Base-by-base conservation (phyloP, 1,284 basidiomycete genomes). In the Ustilago curta region DNA sequence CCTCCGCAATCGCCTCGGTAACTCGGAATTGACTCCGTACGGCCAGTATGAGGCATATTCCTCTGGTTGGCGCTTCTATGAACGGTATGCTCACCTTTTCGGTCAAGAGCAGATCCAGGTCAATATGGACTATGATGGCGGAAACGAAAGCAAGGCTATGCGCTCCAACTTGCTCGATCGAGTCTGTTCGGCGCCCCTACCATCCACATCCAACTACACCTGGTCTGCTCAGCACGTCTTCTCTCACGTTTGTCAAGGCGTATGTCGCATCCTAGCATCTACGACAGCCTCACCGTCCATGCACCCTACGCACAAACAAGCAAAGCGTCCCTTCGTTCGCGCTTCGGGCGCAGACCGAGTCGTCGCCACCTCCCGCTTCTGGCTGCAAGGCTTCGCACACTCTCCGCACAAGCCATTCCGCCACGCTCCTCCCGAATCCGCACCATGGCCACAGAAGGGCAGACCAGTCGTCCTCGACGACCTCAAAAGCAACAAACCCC, bases 21-120 rank as follows among this genome's bases (percentile, higher is more conserved):
- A 75, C 45, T 70, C 72, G 2, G 72, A 75, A 49, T 53, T 75
- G 43, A 67, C 63, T 0, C 72, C 72, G 5, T 75, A 62, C n/a
- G 72, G 72, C 3, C 72, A 75, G 51, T 75, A 53, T 45, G 72
- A 75, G 25, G 72, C 72, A 2, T 75, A 59, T 45, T 54, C 59
- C 19, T 75, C 72, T 0, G 72, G 72, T 1, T 49, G 72, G 49
- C 62, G 65, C 25, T 75, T 75, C 53, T 64, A 65, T 21, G 59
- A 75, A 8, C 54, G 49, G 18, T 75, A 75, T 31, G 49, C 67
- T 3, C 62, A 75, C 19, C 67, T 75, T 2, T 70, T 75, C 23
- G 31, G 59, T 12, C 35, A 16, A 0, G 27, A 40, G 31, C n/a
- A 42, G 6, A 43, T 75, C 11, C 56, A 75, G 7, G 60, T 75